Conservation (phyloP, 129 eudicot species). For the Chrysanthemum makinoi region DNA sequence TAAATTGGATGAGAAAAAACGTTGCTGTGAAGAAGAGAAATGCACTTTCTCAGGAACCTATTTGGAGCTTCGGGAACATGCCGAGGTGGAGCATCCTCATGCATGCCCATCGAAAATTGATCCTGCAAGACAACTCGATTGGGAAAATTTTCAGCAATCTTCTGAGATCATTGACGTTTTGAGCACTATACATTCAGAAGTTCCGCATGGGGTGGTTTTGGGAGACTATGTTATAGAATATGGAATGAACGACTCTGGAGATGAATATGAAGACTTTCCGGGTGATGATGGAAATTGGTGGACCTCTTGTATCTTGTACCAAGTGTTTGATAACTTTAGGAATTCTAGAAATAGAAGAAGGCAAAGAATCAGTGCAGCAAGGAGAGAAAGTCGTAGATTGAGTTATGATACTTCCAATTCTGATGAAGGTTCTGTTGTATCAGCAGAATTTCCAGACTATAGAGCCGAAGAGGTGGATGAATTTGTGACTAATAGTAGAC, state of each 20-base stretch:
- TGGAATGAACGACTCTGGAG: slow-evolving; percentile 80
- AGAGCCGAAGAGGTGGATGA: slow-evolving; percentile 62
- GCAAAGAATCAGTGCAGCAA: slow-evolving; percentile 52
- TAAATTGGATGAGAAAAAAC: slow-evolving; percentile 59
- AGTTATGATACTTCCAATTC: slow-evolving; percentile 84
- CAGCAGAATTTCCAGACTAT: slow-evolving; percentile 59
- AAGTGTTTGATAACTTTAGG: slow-evolving; percentile 82
- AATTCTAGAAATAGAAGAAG: slow-evolving; percentile 81
- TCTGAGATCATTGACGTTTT: slow-evolving; percentile 88
- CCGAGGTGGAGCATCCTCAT: slow-evolving; percentile 76
- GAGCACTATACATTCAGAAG: slow-evolving; percentile 90
- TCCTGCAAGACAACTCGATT: slow-evolving; percentile 85
- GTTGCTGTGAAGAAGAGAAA: slow-evolving; percentile 73
- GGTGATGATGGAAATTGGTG: slow-evolving; percentile 94
- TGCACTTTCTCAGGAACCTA: slow-evolving; percentile 69
- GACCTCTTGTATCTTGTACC: slow-evolving; percentile 90
- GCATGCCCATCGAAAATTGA: slow-evolving; percentile 85
- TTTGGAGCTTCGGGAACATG: slow-evolving; percentile 66
- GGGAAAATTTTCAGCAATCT: slow-evolving; percentile 96
- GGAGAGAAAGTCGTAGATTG: slow-evolving; percentile 64
- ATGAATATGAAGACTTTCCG: slow-evolving; percentile 81
- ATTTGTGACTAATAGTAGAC: slow-evolving; percentile 43
- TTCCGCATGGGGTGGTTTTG: slow-evolving; percentile 92
- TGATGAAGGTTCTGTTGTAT: slow-evolving; percentile 88
- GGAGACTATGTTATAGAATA: slow-evolving; percentile 94